Percentiles rank a stretch among this genome's conserved stretches.
These are phyloP conservation scores for Teratosphaeriaceae sp. DNA, from an alignment of 2,329 filamentous ascomycete genomes.

Conservation along the genomic window DNA sequence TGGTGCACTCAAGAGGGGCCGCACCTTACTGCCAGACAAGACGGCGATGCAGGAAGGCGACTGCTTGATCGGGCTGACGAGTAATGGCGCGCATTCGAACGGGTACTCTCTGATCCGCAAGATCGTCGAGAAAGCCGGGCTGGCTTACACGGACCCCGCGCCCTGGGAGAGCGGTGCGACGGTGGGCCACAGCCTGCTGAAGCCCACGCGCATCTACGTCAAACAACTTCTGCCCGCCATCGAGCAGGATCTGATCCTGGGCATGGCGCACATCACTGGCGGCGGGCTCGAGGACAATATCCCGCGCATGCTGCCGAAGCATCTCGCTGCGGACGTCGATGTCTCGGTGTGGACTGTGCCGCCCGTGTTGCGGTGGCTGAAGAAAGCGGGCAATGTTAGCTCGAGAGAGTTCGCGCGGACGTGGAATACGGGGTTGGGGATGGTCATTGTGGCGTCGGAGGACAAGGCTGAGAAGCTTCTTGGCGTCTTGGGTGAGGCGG, in stretches of 20 bases:
- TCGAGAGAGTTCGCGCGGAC: slow-evolving; percentile 79
- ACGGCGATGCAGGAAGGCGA: slow-evolving; percentile 74
- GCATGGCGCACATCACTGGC: slow-evolving; percentile 94
- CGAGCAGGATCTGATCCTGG: slow-evolving; percentile 65
- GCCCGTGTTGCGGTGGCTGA: slow-evolving; percentile 81
- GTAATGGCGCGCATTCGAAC: slow-evolving; percentile 88
- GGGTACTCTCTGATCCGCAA: slow-evolving; percentile 95
- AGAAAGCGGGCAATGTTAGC: slow-evolving; percentile 62
- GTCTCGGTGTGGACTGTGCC: slow-evolving; percentile 69
- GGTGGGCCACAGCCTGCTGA: slow-evolving; percentile 72
- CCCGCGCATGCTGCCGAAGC: slow-evolving; percentile 78
- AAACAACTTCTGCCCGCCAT: slow-evolving; percentile 57
- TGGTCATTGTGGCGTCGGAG: slow-evolving; percentile 76
- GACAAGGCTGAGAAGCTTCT: slow-evolving; percentile 56
- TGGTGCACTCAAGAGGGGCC: slow-evolving; percentile 65
- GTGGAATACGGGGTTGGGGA: slow-evolving; percentile 92
- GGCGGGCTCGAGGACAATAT: slow-evolving; percentile 92
- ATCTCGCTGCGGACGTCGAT: slow-evolving; percentile 75
- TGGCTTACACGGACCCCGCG: slow-evolving; percentile 64
- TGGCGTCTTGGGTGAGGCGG: slow-evolving; percentile 54
- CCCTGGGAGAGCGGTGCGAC: slow-evolving; percentile 64
- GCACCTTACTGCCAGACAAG: slow-evolving; percentile 66
- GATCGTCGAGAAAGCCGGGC: slow-evolving; percentile 68
- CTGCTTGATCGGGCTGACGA: slow-evolving; percentile 76
- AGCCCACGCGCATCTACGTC: slow-evolving; percentile 92